Conservation (phyloP, 441 rosid genomes). For the Manihot esculenta region DNA sequence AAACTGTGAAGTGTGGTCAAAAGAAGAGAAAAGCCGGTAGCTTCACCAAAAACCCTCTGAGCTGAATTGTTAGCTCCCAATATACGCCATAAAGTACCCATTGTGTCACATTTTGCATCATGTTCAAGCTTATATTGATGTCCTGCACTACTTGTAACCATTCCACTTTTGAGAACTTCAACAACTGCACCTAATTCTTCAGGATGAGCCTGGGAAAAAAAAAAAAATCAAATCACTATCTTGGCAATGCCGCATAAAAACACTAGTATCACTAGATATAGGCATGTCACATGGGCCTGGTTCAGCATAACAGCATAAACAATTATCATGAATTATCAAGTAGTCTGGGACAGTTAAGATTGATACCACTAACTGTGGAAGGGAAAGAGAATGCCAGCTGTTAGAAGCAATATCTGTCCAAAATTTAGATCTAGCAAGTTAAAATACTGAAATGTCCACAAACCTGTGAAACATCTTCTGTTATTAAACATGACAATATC, state of each 20-base stretch:
- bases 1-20: slow-evolving; percentile 92
- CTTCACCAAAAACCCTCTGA: slow-evolving; percentile 95
- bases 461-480: slow-evolving; percentile 93
- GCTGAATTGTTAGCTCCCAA: slow-evolving; percentile 83
- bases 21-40: slow-evolving; percentile 98
- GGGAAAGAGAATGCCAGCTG: slow-evolving; percentile 9
- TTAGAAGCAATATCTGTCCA: slow-evolving; percentile 16
- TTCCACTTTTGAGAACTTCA: slow-evolving; percentile 98
- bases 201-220: slow-evolving; percentile 72
- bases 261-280: neutral
- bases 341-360: too few species aligned
- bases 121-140: slow-evolving; percentile 87
- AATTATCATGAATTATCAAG: neutral
- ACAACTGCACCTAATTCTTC: slow-evolving; percentile 93
- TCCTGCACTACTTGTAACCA: slow-evolving; percentile 91
- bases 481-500: slow-evolving; percentile 87
- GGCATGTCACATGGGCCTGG: neutral
- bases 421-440: slow-evolving; percentile 12
- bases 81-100: slow-evolving; percentile 99
- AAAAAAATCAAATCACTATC: slow-evolving; percentile 17
- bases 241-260: slow-evolving; percentile 8
- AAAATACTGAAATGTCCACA: slow-evolving; percentile 22
- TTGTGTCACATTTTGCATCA: slow-evolving; percentile 97
- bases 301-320: slow-evolving; percentile 3
- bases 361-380: neutral